These are phyloP conservation scores for Neurospora intermedia DNA, from an alignment of 495 filamentous ascomycete genomes.

Conservation along the genomic window DNA sequence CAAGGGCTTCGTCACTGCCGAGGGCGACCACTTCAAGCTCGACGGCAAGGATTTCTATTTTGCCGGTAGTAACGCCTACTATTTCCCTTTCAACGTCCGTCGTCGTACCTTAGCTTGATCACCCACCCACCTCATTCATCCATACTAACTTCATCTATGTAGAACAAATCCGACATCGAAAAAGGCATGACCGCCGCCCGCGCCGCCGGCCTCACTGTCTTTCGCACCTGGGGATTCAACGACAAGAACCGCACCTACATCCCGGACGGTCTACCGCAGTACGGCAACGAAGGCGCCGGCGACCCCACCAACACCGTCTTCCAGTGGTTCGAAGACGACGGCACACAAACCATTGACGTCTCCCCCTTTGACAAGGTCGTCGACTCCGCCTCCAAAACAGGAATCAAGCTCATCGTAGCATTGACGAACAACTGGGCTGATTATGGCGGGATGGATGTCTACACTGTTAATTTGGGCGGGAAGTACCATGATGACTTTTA, in stretches of 20 bases:
- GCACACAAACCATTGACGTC: conserved; percentile 43
- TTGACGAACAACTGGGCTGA: conserved; percentile 46
- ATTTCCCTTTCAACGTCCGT: conserved; percentile 47
- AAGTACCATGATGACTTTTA: conserved; percentile 24
- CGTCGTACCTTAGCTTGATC: not conserved
- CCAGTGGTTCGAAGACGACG: conserved; percentile 29
- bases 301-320: conserved; percentile 41
- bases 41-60: conserved; percentile 55
- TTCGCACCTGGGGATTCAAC: conserved; percentile 55
- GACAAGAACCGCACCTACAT: conserved; percentile 46
- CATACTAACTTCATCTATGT: not conserved
- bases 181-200: conserved; percentile 40
- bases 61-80: conserved; percentile 64
- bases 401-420: conserved; percentile 48
- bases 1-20: conserved; percentile 36
- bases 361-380: conserved; percentile 58
- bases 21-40: conserved; percentile 50
- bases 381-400: conserved; percentile 42
- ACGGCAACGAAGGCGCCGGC: conserved; percentile 40
- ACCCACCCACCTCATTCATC: too few species aligned
- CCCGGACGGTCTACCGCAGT: conserved; percentile 28
- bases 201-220: conserved; percentile 46
- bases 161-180: conserved; percentile 51
- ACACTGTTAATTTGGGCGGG: conserved; percentile 28
- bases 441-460: conserved; percentile 41